phyloP scores from a whole-genome alignment of 2,329 filamentous ascomycete species.

The Aspergillus sp. region DNA sequence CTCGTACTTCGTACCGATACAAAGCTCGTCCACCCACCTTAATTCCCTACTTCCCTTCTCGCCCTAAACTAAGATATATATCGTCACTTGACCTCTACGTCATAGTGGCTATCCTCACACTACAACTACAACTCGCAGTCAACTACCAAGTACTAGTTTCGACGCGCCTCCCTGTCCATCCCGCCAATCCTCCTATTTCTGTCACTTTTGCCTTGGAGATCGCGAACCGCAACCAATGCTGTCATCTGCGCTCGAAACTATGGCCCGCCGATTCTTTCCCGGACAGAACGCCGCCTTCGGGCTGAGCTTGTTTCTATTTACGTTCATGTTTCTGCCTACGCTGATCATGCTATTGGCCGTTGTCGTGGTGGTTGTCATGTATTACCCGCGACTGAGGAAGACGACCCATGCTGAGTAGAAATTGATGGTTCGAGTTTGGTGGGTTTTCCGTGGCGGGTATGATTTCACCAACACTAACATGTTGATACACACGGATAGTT shows the following conservation, averaged over 20 bases:
- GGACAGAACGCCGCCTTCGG: slow-evolving; percentile 29
- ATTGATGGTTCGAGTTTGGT: not conserved
- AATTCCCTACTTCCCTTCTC: too few species aligned
- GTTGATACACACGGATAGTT: not conserved
- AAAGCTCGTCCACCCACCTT: too few species aligned
- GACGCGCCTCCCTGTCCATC: not conserved
- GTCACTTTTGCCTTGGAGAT: not conserved
- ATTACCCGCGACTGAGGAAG: slow-evolving; percentile 29
- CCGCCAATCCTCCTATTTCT: not conserved
- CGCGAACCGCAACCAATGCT: slow-evolving; percentile 10
- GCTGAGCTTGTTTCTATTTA: slow-evolving; percentile 32
- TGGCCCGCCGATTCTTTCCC: slow-evolving; percentile 29
- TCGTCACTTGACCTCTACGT: not conserved
- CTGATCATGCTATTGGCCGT: slow-evolving; percentile 32
- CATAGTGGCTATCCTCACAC: not conserved
- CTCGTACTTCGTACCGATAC: not conserved
- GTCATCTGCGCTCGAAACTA: slow-evolving; percentile 21
- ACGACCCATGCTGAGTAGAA: not conserved
- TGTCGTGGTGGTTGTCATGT: slow-evolving; percentile 30
- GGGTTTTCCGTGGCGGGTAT: too few species aligned
- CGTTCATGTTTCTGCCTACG: slow-evolving; percentile 36
- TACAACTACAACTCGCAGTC: too few species aligned
- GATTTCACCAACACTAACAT: not conserved
- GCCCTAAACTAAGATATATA: not conserved
- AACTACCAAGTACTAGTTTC: not conserved